Evolutionary conservation across 371 early-diverging fungal genomes (phyloP), one percentile per base, ranked within the genome.

Genomic region (Rhizopus stolonifer): DNA sequence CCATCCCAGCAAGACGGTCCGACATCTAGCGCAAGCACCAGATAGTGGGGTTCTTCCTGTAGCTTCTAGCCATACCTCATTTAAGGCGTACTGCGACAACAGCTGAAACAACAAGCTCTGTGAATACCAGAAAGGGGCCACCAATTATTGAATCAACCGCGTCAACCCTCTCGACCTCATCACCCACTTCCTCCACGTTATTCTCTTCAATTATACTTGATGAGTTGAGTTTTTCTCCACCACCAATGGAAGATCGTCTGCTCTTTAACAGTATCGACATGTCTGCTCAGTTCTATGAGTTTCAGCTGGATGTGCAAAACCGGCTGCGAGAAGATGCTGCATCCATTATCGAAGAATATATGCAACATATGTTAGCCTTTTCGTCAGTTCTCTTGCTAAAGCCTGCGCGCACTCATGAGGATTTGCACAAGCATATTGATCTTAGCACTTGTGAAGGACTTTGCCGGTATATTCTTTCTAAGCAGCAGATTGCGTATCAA

Each of bases 391-490:
- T 49, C 23, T 38, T 49, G 6, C 36, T 49, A 23, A 49, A 49
- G 36, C 49, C 49, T 23, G 49, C 23, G 14, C 49, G 49, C 19
- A 49, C 49, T 4, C 49, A 49, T 14, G 24, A 9, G 36, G 49
- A 49, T 36, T 13, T 49, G 24, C 49, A 32, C 38, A 38, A 49
- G 36, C 38, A 49, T 32, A 47, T 47, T 32, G 32, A 29, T 8
- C 21, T 47, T 23, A 49, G 36, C 49, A 34, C 33, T 36, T 49
- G 49, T 3, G 38, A 36, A 49, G n/a, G n/a, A 49, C 33, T 36
- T 49, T 49, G 36, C 36, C 36, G 49, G 36, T 49, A 49, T 23
- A 49, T 34, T n/a, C n/a, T 22, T 49, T 49, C 49, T 21, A 45
- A 45, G 26, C 24, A 45, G 26, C 6, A 45, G n/a, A n/a, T n/a